Base-by-base conservation (phyloP, 1,284 basidiomycete species). In the Cryptococcus sp. region DNA sequence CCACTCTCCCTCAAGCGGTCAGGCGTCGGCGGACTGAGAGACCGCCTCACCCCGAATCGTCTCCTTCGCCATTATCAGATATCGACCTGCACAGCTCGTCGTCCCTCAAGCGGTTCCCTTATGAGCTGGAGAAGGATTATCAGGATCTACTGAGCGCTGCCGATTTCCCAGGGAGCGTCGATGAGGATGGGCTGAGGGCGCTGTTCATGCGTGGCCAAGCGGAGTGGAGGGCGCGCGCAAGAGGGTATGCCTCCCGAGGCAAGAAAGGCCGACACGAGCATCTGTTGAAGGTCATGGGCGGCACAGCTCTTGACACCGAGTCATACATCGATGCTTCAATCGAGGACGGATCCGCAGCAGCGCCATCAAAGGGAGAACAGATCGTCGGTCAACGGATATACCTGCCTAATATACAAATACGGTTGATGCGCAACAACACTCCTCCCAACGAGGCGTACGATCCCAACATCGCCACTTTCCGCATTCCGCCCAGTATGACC, bases 381-480 rank as follows among this genome's bases (percentile, higher is more conserved):
- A 83, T 91, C 50, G 82, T 91, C 54, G 93, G 91, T 49, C 85
- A 89, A 70, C 85, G 87, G 65, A 83, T 93, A 47, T 97, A 91
- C 79, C 85, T 97, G 46, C 94, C 93, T 47, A 96, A 96, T 78
- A 83, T 90, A 68, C 78, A 88, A 63, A 87, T 96, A 78, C 84
- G 86, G 57, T 83, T 97, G 55, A 86, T 95, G 47, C 86, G 90
- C 42, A 97, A 97, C 78, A 79, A 88, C 70, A 93, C 91, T 0
- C 85, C 84, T 0, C 78, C 81, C 1, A 90, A 89, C 0, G 79
- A 90, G 69, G 82, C 90, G 5, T 97, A 97, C 82, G 95, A 97
- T 67, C 90, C 93, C 1, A 93, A 88, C 81, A 89, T 93, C 76
- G 93, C 93, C 7, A 97, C 94, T 1, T 96, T 97, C 83, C 89